Evolutionary conservation across 257 asterid species (phyloP).

Genomic region (Ballota nigra): DNA sequence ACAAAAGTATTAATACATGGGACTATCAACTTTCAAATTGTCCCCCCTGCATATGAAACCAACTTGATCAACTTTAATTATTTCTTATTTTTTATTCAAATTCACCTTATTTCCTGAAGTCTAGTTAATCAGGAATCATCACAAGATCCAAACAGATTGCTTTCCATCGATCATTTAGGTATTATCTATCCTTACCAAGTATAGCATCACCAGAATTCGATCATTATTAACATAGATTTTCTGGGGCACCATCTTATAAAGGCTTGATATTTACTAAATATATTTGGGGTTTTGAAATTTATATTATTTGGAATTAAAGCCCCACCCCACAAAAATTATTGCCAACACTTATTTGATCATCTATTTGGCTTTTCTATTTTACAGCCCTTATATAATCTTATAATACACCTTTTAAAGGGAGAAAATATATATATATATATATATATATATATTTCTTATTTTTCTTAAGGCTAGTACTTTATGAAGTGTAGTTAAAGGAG

Average conservation of each 20-base stretch:
- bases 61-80: not conserved
- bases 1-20: slow-evolving; percentile 30
- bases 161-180: not conserved
- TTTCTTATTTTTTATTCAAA: not conserved
- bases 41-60: not conserved
- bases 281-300: not conserved
- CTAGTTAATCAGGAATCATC: not conserved
- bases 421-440: no score
- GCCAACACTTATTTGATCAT: no score
- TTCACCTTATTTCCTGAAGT: not conserved
- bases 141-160: not conserved
- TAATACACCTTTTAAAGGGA: no score
- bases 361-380: no score
- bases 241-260: no score
- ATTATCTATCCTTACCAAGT: not conserved
- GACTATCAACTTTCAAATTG: slow-evolving; percentile 13
- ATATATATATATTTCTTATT: no score
- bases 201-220: not conserved
- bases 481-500: no score
- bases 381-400: no score
- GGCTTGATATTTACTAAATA: no score
- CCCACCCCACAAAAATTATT: not conserved
- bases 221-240: not conserved
- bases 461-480: no score
- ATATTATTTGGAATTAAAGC: not conserved